Evolutionary conservation across 345 rosid species (phyloP).

Genomic region (Rhizophora apiculata): DNA sequence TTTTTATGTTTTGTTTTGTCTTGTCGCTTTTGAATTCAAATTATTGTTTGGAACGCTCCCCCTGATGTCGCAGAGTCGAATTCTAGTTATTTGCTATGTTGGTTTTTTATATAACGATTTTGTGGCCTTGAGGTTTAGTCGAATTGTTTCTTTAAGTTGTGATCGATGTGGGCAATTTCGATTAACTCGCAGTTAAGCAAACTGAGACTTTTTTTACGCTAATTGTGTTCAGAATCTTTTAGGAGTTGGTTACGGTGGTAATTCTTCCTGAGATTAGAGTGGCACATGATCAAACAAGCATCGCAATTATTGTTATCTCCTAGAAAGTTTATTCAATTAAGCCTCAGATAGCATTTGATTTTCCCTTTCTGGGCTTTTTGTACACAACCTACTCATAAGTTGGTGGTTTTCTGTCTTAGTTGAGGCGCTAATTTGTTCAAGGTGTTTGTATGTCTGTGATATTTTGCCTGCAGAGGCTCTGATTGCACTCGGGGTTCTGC

Average conservation of each 20-base stretch:
- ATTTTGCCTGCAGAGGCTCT: too few species aligned
- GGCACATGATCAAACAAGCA: not conserved
- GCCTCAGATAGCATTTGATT: too few species aligned
- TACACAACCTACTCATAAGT: too few species aligned
- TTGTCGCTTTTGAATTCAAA: not conserved
- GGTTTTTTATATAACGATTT: not conserved
- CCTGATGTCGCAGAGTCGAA: not conserved
- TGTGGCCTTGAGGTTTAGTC: not conserved
- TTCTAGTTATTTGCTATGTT: not conserved
- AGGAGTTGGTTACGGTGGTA: not conserved
- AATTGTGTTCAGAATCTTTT: not conserved
- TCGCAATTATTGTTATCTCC: not conserved
- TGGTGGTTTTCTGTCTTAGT: too few species aligned
- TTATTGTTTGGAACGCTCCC: not conserved
- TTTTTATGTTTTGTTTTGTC: not conserved
- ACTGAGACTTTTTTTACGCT: not conserved
- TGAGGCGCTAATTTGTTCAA: too few species aligned
- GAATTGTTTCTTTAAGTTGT: not conserved
- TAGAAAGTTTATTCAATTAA: too few species aligned
- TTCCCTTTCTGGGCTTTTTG: too few species aligned
- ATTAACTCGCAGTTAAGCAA: not conserved
- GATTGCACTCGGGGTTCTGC: too few species aligned
- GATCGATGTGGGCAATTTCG: not conserved
- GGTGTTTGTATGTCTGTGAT: too few species aligned
- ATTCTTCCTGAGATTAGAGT: not conserved